phyloP scores from a whole-genome alignment of 352 stramenopile genomes.

The Lagenidium giganteum region DNA sequence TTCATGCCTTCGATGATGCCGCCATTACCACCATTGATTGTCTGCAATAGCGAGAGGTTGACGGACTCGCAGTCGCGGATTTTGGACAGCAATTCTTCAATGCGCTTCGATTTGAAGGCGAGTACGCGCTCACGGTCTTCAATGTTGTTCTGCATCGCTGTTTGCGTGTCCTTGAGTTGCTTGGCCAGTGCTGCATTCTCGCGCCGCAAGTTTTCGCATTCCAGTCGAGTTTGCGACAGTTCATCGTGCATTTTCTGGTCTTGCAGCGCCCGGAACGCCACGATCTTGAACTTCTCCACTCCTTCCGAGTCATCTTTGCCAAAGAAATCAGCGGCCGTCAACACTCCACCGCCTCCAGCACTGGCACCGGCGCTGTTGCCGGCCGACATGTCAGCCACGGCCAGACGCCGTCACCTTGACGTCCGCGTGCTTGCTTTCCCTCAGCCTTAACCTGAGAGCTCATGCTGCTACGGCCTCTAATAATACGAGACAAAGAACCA shows the following conservation, averaged over 20 bases:
- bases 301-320: slow-evolving; percentile 38
- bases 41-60: slow-evolving; percentile 43
- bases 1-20: slow-evolving; percentile 7
- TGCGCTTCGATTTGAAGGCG: slow-evolving; percentile 59
- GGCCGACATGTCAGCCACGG: neutral
- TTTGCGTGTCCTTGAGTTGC: slow-evolving; percentile 36
- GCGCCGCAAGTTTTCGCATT: slow-evolving; percentile 30
- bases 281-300: slow-evolving; percentile 59
- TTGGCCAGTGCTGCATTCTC: slow-evolving; percentile 25
- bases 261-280: slow-evolving; percentile 55
- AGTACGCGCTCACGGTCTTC: slow-evolving; percentile 64
- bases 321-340: slow-evolving; percentile 48
- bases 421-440: too few species aligned
- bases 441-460: too few species aligned
- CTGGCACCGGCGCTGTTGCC: neutral
- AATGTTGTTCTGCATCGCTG: slow-evolving; percentile 43
- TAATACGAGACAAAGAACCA: too few species aligned
- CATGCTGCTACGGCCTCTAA: too few species aligned
- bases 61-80: slow-evolving; percentile 41
- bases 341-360: too few species aligned
- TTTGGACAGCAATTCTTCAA: slow-evolving; percentile 53
- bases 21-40: slow-evolving; percentile 24
- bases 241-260: slow-evolving; percentile 67
- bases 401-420: too few species aligned
- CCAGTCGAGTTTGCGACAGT: slow-evolving; percentile 29